Base-by-base conservation (phyloP, 2,329 filamentous ascomycete genomes). In the Fusarium subtropicale region DNA sequence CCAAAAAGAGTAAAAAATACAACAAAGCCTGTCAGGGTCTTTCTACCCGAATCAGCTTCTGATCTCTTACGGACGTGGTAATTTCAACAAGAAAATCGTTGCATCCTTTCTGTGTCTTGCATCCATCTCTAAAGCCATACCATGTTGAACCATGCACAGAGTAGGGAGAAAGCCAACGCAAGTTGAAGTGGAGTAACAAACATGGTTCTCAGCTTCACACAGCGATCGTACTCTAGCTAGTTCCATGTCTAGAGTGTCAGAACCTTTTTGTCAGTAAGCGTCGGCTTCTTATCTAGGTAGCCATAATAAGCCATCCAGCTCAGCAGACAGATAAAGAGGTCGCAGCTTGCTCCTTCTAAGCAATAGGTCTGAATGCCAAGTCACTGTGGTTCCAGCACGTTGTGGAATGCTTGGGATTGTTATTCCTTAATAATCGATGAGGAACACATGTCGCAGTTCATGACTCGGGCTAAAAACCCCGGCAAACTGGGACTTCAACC, bases 391-490 rank as follows among this genome's bases (percentile, higher is more conserved):
- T 65, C 61, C 57, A 63, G 58, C 57, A 63, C 50, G 41, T 56
- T 45, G 52, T 64, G 71, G 72, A 74, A 74, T 75, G 73, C 54
- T 63, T 36, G 36, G 38, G 52, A 74, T 71, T 75, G 71, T 65
- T 58, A 48, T 64, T 50, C 28, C 33, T 57, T 45, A 38, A 60
- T 61, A 38, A 60, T 61, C 51, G 47, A 61, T 55, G 52, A 51
- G 46, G 39, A 53, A 60, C 50, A 53, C 56, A 54, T 66, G 53
- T 68, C 53, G 55, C 48, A 65, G 52, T 61, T 57, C 61, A 61
- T 55, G 51, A 63, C 63, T 65, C 47, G 45, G 45, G 28, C 50
- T 50, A 41, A 42, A 57, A 55, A 71, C 58, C 69, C 69, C 73
- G 58, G 59, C 52, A 60, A 60, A 52, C 61, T 62, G 66, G 72